phyloP scores from a whole-genome alignment of 148 eudicot genomes.

The Tetragonia tetragonoides region DNA sequence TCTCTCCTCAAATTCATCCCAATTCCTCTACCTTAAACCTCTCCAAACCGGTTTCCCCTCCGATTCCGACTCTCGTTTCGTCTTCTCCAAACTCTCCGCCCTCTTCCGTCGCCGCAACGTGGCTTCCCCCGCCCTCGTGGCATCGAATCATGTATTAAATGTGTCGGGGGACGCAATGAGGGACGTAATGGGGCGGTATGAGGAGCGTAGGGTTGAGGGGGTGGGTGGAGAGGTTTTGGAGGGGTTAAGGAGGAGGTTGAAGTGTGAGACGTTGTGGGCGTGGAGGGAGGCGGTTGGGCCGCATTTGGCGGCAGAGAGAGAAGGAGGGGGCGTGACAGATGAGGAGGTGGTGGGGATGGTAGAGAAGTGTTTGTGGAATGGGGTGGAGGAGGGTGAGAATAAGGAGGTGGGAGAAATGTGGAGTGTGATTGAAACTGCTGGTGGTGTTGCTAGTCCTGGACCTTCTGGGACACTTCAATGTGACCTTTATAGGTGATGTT shows the following conservation, averaged over 20 bases:
- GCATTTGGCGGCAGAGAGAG: conserved; percentile 80
- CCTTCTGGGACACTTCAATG: conserved; percentile 92
- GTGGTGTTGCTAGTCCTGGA: conserved; percentile 95
- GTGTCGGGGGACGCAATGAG: conserved; percentile 39
- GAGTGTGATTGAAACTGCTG: conserved; percentile 88
- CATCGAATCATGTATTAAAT: conserved; percentile 44
- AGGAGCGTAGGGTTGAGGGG: conserved; percentile 50
- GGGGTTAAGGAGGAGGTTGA: conserved; percentile 32
- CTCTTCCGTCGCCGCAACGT: conserved; percentile 32
- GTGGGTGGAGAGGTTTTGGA: conserved; percentile 13
- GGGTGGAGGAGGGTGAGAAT: conserved; percentile 17
- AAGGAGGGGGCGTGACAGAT: conserved; percentile 56
- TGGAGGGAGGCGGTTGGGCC: conserved; percentile 91
- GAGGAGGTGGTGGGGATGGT: conserved; percentile 47
- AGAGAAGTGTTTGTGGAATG: conserved; percentile 46
- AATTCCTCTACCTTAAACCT: conserved; percentile 71
- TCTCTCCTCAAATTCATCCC: conserved; percentile 15
- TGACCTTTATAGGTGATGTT: conserved; percentile 66
- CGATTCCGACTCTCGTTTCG: conserved; percentile 85
- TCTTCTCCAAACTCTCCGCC: conserved; percentile 42
- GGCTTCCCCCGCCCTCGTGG: conserved; percentile 32
- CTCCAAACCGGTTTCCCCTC: conserved; percentile 82
- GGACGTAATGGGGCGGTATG: conserved; percentile 32
- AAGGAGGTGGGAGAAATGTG: conserved; percentile 24
- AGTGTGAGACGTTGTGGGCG: conserved; percentile 69